These are phyloP conservation scores for Heliosperma pusillum DNA, from an alignment of 148 eudicot genomes.

Conservation along the genomic window DNA sequence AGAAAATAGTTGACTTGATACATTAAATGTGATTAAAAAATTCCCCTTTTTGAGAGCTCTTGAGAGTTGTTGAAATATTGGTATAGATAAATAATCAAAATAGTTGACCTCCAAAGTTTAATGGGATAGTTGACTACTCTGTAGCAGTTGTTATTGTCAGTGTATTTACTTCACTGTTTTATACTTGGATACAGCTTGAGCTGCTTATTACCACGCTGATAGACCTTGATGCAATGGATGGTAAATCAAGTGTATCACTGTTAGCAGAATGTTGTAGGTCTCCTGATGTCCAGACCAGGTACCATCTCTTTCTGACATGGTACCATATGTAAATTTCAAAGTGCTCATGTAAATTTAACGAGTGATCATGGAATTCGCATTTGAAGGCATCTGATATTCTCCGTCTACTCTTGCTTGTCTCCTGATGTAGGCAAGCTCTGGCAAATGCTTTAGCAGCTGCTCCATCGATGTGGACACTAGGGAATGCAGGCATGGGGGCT, in stretches of 20 bases:
- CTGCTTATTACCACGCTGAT: slow-evolving; percentile 78
- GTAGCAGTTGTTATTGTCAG: not conserved
- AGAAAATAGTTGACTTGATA: not conserved
- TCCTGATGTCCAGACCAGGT: slow-evolving; percentile 90
- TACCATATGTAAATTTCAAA: not conserved
- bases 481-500: slow-evolving; percentile 99
- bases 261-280: slow-evolving; percentile 89
- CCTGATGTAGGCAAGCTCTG: slow-evolving; percentile 62
- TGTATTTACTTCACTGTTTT: slow-evolving; percentile 7
- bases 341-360: not conserved
- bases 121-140: not conserved
- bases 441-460: slow-evolving; percentile 94
- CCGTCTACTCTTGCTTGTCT: not conserved
- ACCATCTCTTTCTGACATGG: slow-evolving; percentile 5
- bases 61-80: too few species aligned
- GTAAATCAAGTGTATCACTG: slow-evolving; percentile 89
- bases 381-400: not conserved
- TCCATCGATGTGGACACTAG: slow-evolving; percentile 98
- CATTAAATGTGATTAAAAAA: not conserved
- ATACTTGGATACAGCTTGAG: slow-evolving; percentile 72
- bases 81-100: too few species aligned
- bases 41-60: too few species aligned
- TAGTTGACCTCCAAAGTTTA: not conserved
- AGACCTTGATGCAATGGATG: slow-evolving; percentile 99
- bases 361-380: not conserved